phyloP scores from a whole-genome alignment of 2,329 filamentous ascomycete species.

The Colletotrichum truncatum region DNA sequence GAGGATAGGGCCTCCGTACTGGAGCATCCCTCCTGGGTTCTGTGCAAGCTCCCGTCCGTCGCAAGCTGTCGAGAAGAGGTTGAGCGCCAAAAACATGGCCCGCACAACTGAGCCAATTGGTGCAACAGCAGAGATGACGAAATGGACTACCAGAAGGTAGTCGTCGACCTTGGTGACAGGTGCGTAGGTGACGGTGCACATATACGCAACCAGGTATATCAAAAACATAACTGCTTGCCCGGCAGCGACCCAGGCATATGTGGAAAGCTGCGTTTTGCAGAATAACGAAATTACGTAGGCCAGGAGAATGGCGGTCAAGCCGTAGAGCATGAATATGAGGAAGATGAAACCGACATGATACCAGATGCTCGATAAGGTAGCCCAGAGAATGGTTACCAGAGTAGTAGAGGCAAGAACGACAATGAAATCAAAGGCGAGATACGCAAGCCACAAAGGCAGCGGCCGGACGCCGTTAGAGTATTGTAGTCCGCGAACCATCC shows the following conservation, averaged over 20 bases:
- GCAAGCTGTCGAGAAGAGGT: conserved; percentile 85
- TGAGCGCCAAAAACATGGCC: conserved; percentile 79
- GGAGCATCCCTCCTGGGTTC: conserved; percentile 75
- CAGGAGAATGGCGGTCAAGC: conserved; percentile 78
- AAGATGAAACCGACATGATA: conserved; percentile 86
- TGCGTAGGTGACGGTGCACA: conserved; percentile 70
- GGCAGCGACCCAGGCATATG: conserved; percentile 85
- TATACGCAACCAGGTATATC: conserved; percentile 76
- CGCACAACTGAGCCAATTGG: conserved; percentile 81
- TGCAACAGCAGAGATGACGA: conserved; percentile 76
- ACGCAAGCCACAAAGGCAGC: conserved; percentile 85
- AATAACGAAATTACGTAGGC: conserved; percentile 86
- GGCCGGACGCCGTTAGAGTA: conserved; percentile 92
- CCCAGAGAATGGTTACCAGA: conserved; percentile 75
- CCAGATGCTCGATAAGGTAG: conserved; percentile 71
- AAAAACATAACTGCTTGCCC: conserved; percentile 78
- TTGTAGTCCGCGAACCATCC: conserved; percentile 83
- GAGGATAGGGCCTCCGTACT: conserved; percentile 85
- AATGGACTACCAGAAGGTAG: conserved; percentile 76
- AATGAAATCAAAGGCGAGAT: conserved; percentile 81
- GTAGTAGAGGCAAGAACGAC: conserved; percentile 75
- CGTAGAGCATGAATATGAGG: conserved; percentile 70
- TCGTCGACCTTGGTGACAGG: conserved; percentile 74
- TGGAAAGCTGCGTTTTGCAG: conserved; percentile 79
- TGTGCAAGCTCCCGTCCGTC: conserved; percentile 68